These are phyloP conservation scores for Talaromyces trachyspermus DNA, from an alignment of 495 filamentous ascomycete genomes.

Conservation along the genomic window DNA sequence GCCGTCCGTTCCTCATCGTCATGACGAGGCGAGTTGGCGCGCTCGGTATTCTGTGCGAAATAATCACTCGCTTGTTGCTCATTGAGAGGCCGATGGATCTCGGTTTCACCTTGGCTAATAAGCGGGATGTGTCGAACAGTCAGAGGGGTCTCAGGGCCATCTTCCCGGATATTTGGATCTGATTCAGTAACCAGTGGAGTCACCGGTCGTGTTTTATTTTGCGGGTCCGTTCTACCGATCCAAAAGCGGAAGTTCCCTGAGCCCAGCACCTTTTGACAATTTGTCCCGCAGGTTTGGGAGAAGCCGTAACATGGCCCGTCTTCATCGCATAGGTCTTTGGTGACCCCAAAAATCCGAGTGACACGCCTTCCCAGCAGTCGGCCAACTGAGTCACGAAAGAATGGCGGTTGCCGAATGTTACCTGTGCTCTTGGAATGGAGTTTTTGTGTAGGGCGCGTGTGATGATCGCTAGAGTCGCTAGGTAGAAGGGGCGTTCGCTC, in stretches of 20 bases:
- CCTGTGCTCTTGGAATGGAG: neutral
- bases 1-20: conserved; percentile 2
- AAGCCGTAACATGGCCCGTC: conserved; percentile 75
- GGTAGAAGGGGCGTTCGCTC: conserved; percentile 43
- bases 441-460: conserved; percentile 9
- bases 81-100: neutral
- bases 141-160: conserved; percentile 9
- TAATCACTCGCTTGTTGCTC: conserved; percentile 1
- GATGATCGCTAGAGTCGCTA: neutral
- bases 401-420: neutral
- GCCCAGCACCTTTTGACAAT: conserved; percentile 44
- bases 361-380: conserved; percentile 14
- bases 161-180: neutral
- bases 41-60: neutral
- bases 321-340: conserved; percentile 63
- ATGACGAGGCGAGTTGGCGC: neutral
- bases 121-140: conserved; percentile 9
- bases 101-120: neutral
- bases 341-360: conserved; percentile 41
- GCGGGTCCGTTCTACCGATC: neutral
- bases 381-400: neutral
- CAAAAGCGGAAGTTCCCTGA: neutral
- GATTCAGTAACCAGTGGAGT: neutral
- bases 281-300: conserved; percentile 75
- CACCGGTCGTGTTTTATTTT: neutral